Evolutionary conservation across 2,329 filamentous ascomycete genomes (phyloP).

Genomic region (Boeremia exigua): DNA sequence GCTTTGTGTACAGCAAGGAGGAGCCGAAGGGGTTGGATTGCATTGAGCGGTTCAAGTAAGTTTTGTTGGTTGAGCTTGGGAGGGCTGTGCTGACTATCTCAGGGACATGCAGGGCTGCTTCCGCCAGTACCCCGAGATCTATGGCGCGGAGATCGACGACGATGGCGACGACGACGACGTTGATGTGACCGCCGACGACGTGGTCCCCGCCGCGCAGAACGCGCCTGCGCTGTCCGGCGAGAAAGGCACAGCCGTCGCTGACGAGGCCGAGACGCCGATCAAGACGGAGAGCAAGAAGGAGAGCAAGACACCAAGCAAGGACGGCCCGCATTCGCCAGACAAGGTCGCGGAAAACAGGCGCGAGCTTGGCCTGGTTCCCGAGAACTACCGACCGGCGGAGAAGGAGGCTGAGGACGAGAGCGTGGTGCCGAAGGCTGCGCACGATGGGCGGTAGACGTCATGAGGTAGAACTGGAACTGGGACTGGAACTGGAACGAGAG

Average conservation of each 20-base stretch:
- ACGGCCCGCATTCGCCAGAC: constrained; percentile 18
- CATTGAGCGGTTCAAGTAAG: constrained; percentile 96
- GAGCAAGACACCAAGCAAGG: constrained; percentile 12
- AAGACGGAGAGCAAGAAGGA: background rate
- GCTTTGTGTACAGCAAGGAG: constrained; percentile 93
- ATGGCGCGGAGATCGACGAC: constrained; percentile 84
- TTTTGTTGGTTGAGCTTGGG: constrained; percentile 25
- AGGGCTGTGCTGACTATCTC: background rate
- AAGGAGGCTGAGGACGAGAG: constrained; percentile 50
- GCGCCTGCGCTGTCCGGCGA: constrained; percentile 2
- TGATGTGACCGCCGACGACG: constrained; percentile 18
- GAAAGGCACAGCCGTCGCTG: background rate
- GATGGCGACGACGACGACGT: constrained; percentile 66
- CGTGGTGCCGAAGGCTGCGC: constrained; percentile 58
- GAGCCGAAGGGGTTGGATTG: constrained; percentile 98
- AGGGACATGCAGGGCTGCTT: constrained; percentile 99
- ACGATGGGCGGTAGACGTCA: constrained; percentile 45
- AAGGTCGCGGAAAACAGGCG: constrained; percentile 18
- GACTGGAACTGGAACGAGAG: too few species aligned
- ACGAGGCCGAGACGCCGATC: background rate
- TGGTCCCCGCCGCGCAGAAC: background rate
- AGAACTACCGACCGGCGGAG: constrained; percentile 26
- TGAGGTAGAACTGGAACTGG: too few species aligned
- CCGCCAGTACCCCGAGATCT: constrained; percentile 87
- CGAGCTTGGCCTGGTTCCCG: constrained; percentile 25